A percentile compares a stretch with the other conserved stretches of the same genome.
These are phyloP conservation scores for Dendrobium huoshanense DNA, from an alignment of 106 monocot species.

Conservation along the genomic window DNA sequence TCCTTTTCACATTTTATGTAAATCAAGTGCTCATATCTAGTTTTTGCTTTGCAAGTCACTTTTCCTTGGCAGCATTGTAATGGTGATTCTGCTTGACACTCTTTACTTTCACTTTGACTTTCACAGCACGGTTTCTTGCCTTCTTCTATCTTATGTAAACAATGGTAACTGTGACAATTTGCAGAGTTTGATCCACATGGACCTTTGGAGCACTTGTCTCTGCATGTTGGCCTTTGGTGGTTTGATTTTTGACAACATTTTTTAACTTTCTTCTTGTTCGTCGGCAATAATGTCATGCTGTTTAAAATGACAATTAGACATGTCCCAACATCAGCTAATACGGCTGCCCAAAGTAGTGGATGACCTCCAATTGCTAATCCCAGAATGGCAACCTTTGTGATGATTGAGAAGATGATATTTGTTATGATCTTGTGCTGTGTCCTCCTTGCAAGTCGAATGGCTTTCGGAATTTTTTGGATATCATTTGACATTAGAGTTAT, in stretches of 20 bases:
- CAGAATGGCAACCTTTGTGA: constrained; percentile 54
- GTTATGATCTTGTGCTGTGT: constrained; percentile 47
- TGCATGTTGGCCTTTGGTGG: background rate
- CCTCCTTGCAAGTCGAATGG: constrained; percentile 59
- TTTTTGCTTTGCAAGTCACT: background rate
- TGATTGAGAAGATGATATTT: constrained; percentile 66
- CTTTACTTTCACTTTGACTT: background rate
- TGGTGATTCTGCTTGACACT: background rate
- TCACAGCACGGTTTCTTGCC: background rate
- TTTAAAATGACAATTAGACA: constrained; percentile 78
- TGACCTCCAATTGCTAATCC: constrained; percentile 66
- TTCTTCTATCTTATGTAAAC: background rate
- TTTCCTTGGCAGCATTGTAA: constrained; percentile 13
- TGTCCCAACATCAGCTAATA: constrained; percentile 90
- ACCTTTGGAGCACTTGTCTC: too few species aligned
- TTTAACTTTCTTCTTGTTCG: constrained; percentile 16
- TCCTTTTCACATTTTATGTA: background rate
- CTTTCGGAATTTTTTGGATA: constrained; percentile 63
- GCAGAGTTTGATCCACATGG: too few species aligned
- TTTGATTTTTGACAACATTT: constrained; percentile 30
- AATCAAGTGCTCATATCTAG: constrained; percentile 8
- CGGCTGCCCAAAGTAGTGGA: constrained; percentile 89
- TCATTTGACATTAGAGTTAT: constrained; percentile 94
- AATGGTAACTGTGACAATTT: background rate
- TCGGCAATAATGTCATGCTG: constrained; percentile 59